Conservation (phyloP, 306 rosid genomes). For the Quercus suber region DNA sequence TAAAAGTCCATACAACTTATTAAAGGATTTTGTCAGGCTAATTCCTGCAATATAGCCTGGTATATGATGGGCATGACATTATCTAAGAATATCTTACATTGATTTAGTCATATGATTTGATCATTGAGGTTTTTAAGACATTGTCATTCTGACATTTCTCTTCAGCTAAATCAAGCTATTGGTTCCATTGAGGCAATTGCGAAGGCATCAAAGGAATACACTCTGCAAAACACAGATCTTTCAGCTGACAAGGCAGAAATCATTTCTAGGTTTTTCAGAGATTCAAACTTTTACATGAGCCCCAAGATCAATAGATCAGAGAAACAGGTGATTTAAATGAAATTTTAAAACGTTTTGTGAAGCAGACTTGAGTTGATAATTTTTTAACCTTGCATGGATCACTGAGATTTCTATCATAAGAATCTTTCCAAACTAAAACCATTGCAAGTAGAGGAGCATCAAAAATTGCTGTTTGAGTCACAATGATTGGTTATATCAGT, state of each 20-base stretch:
- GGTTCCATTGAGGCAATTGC: constrained; percentile 89
- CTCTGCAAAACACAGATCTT: constrained; percentile 85
- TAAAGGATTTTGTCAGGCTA: not conserved
- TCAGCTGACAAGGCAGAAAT: constrained; percentile 74
- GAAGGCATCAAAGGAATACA: constrained; percentile 66
- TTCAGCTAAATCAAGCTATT: constrained; percentile 81
- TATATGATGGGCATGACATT: not conserved
- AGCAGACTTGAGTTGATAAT: not conserved
- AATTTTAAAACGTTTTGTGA: not conserved
- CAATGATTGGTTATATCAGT: too few species aligned
- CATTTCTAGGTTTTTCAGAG: constrained; percentile 67
- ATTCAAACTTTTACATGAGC: constrained; percentile 62
- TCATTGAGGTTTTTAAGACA: constrained; percentile 12
- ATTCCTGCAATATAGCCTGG: not conserved
- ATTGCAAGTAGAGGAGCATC: not conserved
- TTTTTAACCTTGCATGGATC: not conserved
- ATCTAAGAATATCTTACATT: not conserved
- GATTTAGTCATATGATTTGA: not conserved
- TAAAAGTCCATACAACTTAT: not conserved
- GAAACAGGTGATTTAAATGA: constrained; percentile 14
- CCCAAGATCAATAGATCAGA: constrained; percentile 58
- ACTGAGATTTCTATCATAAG: not conserved
- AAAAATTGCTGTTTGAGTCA: not conserved
- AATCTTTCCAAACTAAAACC: not conserved
- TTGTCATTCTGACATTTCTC: constrained; percentile 29